Evolutionary conservation across 1,284 basidiomycete genomes (phyloP), one percentile per base, ranked within the genome.

Genomic region (Malassezia psittaci): DNA sequence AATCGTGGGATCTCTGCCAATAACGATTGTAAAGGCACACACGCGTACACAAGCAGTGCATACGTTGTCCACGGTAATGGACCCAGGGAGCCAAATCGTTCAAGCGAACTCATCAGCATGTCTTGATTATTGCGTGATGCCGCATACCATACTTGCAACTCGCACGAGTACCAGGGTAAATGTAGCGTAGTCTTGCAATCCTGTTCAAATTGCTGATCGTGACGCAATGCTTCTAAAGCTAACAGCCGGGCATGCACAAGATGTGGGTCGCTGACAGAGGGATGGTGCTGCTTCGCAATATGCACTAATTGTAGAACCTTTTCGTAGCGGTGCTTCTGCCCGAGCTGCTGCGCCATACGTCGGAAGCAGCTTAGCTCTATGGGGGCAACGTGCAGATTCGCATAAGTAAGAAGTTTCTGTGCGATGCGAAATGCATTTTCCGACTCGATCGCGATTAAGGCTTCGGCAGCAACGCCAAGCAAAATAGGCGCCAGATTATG

Each of bases 401-500:
- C 48, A 32, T 44, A 56, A 15, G 35, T 41, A 21, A 56, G 49
- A 21, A 56, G 49, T 34, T 56, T 56, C 34, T 40, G 48, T 10
- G 54, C 54, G 38, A 56, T 32, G 18, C 39, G 38, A n/a, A 36
- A 24, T 5, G 54, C 35, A 21, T 45, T 34, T 8, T 36, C n/a
- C n/a, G 44, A 35, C 13, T 18, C 29, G 2, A 51, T 15, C 10
- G 12, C 34, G 13, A 56, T 46, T 33, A 51, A 45, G n/a, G 41
- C 44, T 35, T 56, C 54, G 29, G 54, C 43, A 13, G 49, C 49
- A 10, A 42, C 16, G 13, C 54, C 54, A 3, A 56, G 48, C 12
- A 56, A n/a, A 11, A 36, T 29, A 0, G 48, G 39, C n/a, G 38
- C 37, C 21, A 19, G 9, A 16, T 29, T 13, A 16, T 16, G 4